Conservation (phyloP, 2,329 filamentous ascomycete genomes). For the Exserohilum rostratum region DNA sequence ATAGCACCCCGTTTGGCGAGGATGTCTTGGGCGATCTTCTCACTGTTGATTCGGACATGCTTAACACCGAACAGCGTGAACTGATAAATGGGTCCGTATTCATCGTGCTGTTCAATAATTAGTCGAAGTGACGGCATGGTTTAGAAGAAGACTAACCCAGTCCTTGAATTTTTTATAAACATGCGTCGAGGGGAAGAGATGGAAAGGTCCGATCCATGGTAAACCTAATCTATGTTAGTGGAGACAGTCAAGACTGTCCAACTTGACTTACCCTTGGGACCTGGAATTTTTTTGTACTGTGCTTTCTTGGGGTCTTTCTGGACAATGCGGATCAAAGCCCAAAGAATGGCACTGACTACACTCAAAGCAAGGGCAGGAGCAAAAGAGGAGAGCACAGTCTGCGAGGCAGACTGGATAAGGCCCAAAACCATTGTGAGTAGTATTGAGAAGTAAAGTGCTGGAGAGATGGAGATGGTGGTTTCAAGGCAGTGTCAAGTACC, state of each 20-base stretch:
- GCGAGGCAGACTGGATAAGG: neutral
- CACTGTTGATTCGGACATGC: slow-evolving; percentile 3
- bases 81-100: slow-evolving; percentile 5
- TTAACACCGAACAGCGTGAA: slow-evolving; percentile 1
- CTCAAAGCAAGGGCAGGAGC: slow-evolving; percentile 2
- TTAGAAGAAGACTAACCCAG: neutral
- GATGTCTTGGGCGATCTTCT: slow-evolving; percentile 4
- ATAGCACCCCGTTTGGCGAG: slow-evolving; percentile 6
- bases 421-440: neutral
- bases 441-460: neutral
- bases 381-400: slow-evolving; percentile 1
- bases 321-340: neutral
- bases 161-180: slow-evolving; percentile 5
- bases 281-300: slow-evolving; percentile 1
- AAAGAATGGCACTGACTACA: slow-evolving; percentile 4
- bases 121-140: neutral
- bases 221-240: neutral
- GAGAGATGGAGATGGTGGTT: neutral
- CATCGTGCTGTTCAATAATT: neutral
- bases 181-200: neutral
- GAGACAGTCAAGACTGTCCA: neutral
- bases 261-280: neutral
- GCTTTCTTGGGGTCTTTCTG: slow-evolving; percentile 1
- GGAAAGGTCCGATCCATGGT: slow-evolving; percentile 4
- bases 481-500: neutral